Base-by-base conservation (phyloP, 129 eudicot genomes). In the Kitagawia praeruptora region DNA sequence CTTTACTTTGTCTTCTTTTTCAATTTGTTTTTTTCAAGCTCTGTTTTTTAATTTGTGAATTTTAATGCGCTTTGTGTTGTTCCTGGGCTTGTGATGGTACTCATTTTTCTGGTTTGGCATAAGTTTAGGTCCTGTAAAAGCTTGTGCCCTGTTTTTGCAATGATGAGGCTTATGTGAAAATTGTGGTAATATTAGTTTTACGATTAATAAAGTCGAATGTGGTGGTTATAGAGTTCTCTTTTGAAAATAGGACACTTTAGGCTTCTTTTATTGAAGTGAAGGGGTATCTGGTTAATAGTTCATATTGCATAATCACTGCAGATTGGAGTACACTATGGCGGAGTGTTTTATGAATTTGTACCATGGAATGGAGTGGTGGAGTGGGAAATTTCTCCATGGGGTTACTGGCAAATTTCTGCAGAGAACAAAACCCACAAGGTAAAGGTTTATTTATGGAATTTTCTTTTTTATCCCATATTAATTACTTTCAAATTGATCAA, bases 321-420 rank as follows among this genome's bases (percentile, higher is more conserved):
- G 99, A 70, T 96, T 80, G 99, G 97, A 72, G 80, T 96, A 85
- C 99, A 96, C 83, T 88, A 84, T 81, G 92, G 80, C 71, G 99
- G 99, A 70, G 74, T 85, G 66, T 92, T 96, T 83, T 96, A 90
- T 82, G 99, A 96, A 83, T 96, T 96, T 84, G 99, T 86, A 74
- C 99, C 99, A 38, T 96, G 98, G 99, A 96, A 92, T 80, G 98
- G 97, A 45, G 87, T 87, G 70, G 89, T 96, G 63, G 89, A 78
- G 51, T 96, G 97, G 97, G 99, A 96, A 81, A 70, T 96, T 84
- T 80, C 88, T 83, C 89, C 85, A 81, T 96, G 99, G 99, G 99
- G 99, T 83, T 67, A 56, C 76, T 96, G 99, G 98, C 79, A 77
- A 51, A 80, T 96, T 64, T 84, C 90, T 44, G 99, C 93, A 28